Evolutionary conservation across 2,329 filamentous ascomycete species (phyloP).

Genomic region (Claviceps spartinae): DNA sequence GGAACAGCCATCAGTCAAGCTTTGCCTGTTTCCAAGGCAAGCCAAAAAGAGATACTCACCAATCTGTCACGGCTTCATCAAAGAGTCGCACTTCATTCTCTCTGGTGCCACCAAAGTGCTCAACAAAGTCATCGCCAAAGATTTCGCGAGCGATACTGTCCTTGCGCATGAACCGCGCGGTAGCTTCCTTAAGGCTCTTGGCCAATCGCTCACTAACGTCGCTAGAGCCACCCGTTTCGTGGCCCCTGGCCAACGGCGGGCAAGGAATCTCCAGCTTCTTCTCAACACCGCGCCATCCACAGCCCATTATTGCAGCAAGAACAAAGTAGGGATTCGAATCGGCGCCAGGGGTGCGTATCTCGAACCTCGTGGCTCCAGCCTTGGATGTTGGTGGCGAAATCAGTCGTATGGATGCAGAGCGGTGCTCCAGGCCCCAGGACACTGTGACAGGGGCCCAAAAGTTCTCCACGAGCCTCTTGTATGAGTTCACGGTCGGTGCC

Average conservation of each 20-base stretch:
- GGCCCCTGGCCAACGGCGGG: constrained; percentile 71
- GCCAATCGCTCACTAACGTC: constrained; percentile 70
- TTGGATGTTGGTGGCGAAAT: constrained; percentile 82
- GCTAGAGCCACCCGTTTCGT: constrained; percentile 58
- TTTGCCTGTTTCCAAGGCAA: neutral
- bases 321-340: constrained; percentile 85
- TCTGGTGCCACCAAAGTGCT: constrained; percentile 84
- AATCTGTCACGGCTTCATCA: constrained; percentile 95
- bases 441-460: constrained; percentile 98
- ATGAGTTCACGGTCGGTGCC: constrained; percentile 91
- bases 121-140: constrained; percentile 89
- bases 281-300: constrained; percentile 84
- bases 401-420: constrained; percentile 77
- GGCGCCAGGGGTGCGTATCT: constrained; percentile 86
- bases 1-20: too few relatives aligned
- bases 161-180: constrained; percentile 57
- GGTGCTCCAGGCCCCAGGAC: constrained; percentile 92
- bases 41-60: constrained; percentile 42
- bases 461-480: constrained; percentile 96
- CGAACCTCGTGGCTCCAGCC: constrained; percentile 76
- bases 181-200: constrained; percentile 76
- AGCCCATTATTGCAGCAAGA: constrained; percentile 70
- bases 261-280: constrained; percentile 77
- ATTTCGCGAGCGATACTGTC: constrained; percentile 86
- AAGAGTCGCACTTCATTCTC: constrained; percentile 83